phyloP scores from a whole-genome alignment of 352 stramenopile species.

The Halophytophthora polymorphica region DNA sequence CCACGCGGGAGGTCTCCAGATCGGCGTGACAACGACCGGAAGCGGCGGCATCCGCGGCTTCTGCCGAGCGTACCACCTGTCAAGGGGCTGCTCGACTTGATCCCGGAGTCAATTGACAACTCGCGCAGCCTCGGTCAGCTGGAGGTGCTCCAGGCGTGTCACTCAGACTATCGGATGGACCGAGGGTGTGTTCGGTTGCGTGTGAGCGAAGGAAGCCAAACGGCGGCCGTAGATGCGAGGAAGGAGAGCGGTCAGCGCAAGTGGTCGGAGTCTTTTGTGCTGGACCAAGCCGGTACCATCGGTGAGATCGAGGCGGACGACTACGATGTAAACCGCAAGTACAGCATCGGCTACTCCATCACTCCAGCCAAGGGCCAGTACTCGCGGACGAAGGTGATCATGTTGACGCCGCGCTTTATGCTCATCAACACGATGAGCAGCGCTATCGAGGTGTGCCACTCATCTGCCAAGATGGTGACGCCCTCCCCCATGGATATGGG shows the following conservation, averaged over 20 bases:
- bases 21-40: conserved; percentile 36
- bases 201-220: conserved; percentile 54
- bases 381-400: conserved; percentile 86
- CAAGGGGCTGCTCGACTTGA: conserved; percentile 77
- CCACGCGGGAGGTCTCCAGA: conserved; percentile 8
- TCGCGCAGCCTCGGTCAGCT: conserved; percentile 55
- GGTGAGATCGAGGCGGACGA: conserved; percentile 74
- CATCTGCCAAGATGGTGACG: conserved; percentile 57
- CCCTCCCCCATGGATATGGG: conserved; percentile 40
- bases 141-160: conserved; percentile 78
- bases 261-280: conserved; percentile 67
- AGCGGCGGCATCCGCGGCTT: conserved; percentile 61
- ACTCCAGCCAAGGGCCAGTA: conserved; percentile 69
- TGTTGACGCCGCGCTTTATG: conserved; percentile 83
- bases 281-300: conserved; percentile 75
- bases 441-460: conserved; percentile 78
- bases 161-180: conserved; percentile 67
- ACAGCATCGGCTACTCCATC: conserved; percentile 83
- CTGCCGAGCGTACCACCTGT: conserved; percentile 79
- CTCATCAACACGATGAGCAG: conserved; percentile 75
- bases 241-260: conserved; percentile 52
- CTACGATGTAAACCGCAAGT: conserved; percentile 56
- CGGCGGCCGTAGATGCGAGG: conserved; percentile 26
- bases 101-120: conserved; percentile 72
- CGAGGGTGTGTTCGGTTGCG: conserved; percentile 70